A percentile compares a stretch with the other conserved stretches of the same genome.
These are phyloP conservation scores for Cudoniella acicularis DNA, from an alignment of 495 filamentous ascomycete species.

Conservation along the genomic window DNA sequence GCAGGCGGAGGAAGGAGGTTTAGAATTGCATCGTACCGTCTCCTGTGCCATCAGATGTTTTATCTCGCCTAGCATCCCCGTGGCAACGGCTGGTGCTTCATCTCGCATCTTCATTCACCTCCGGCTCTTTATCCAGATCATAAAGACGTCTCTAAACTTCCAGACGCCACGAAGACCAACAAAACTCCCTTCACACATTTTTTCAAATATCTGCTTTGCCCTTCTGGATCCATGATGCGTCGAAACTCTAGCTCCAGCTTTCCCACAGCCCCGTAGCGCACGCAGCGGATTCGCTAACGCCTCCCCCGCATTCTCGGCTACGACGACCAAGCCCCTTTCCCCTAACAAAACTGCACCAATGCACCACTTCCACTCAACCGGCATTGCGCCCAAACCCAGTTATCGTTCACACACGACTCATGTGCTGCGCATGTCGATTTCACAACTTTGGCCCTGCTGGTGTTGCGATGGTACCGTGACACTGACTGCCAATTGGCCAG, in stretches of 20 bases:
- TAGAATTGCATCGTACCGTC: no score
- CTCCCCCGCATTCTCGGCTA: conserved; percentile 16
- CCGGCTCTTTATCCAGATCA: no score
- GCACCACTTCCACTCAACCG: conserved; percentile 15
- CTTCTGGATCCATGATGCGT: not conserved
- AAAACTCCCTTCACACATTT: not conserved
- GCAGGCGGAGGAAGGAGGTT: no score
- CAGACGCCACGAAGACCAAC: no score
- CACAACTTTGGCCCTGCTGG: not conserved
- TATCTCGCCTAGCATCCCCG: no score
- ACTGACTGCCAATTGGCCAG: not conserved
- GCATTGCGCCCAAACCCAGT: not conserved
- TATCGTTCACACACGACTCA: not conserved
- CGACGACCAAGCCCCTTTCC: not conserved
- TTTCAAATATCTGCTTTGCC: no score
- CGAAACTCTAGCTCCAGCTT: not conserved
- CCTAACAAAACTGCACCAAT: not conserved
- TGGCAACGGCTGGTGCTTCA: no score
- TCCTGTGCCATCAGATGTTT: no score
- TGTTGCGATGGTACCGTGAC: not conserved
- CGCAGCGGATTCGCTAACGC: not conserved
- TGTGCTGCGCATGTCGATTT: conserved; percentile 1
- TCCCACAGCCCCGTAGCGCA: not conserved
- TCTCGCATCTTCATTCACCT: no score
- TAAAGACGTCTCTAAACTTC: no score